phyloP scores from a whole-genome alignment of 768 basidiomycete genomes.

The Hortiboletus flavorubellus region DNA sequence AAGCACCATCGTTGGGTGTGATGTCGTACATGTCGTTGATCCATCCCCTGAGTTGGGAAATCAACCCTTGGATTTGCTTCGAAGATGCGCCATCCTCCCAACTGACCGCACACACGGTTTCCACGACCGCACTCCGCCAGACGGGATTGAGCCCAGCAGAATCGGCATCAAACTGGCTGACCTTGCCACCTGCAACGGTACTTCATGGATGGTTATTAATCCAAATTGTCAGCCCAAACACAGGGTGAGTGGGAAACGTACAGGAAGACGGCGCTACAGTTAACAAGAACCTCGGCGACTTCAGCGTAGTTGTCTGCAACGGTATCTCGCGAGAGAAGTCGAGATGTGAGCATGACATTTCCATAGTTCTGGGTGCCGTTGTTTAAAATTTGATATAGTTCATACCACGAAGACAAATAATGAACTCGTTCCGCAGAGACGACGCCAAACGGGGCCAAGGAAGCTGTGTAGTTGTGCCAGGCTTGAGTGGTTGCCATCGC shows the following conservation, averaged over 20 bases:
- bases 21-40: constrained; percentile 31
- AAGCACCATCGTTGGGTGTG: constrained; percentile 36
- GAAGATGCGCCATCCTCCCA: constrained; percentile 24
- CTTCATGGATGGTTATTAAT: constrained; percentile 19
- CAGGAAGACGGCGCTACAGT: constrained; percentile 6
- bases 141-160: constrained; percentile 45
- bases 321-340: constrained; percentile 11
- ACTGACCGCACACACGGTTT: constrained; percentile 21
- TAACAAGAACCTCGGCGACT: constrained; percentile 3
- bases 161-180: constrained; percentile 34
- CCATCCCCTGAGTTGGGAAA: constrained; percentile 14
- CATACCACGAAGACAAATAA: constrained; percentile 6
- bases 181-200: constrained; percentile 42
- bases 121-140: constrained; percentile 42
- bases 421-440: not conserved
- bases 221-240: not conserved
- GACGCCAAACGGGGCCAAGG: constrained; percentile 8
- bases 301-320: constrained; percentile 3
- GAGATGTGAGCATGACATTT: constrained; percentile 3
- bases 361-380: not conserved
- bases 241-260: not conserved
- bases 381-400: not conserved
- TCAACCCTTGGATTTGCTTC: constrained; percentile 11
- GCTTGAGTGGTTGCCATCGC: constrained; percentile 35
- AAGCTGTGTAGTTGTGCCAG: constrained; percentile 29